Base-by-base conservation (phyloP, 2,329 filamentous ascomycete genomes). In the Apiospora marii region DNA sequence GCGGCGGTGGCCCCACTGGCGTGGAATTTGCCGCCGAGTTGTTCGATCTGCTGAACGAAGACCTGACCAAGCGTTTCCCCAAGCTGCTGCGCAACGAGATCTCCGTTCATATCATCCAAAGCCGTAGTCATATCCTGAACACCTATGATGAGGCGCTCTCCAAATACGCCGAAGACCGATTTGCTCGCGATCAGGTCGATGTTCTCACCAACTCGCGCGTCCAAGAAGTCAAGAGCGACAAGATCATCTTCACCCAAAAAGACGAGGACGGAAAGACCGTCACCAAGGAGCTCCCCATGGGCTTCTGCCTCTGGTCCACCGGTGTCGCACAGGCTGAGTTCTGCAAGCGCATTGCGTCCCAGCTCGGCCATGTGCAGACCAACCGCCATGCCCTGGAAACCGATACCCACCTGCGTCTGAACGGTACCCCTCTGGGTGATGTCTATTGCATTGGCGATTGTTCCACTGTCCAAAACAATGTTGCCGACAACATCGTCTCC, bases 391-490 rank as follows among this genome's bases (percentile, higher is more conserved):
- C 97, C 2, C 88, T 99, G 12, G 96, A 98, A 81, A 99, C 96
- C 0, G 96, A 99, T 81, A 92, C 94, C 0, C 96, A 99, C 80
- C 91, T 98, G 12, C 94, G 96, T 53, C 86, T 99, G 0, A 93
- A 93, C 73, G 96, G 96, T 70, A 91, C 96, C 0, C 96, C 96
- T 0, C 84, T 98, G 0, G 96, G 96, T 49, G 96, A 98, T 74
- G 95, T 99, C 30, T 99, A 99, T 80, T 95, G 95, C 68, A 95
- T 99, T 74, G 96, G 96, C 19, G 96, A 99, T 84, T 98, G 96
- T 84, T 88, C 94, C 8, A 99, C 97, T 0, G 96, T 99, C 0
- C 97, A 99, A 80, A 99, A 99, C 86, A 99, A 99, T 77, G 88
- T 98, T 1, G 94, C 95, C 3, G 94, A 97, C 79, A 92, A 98